phyloP scores from a whole-genome alignment of 257 asterid genomes.

The Capsicum rhomboideum region DNA sequence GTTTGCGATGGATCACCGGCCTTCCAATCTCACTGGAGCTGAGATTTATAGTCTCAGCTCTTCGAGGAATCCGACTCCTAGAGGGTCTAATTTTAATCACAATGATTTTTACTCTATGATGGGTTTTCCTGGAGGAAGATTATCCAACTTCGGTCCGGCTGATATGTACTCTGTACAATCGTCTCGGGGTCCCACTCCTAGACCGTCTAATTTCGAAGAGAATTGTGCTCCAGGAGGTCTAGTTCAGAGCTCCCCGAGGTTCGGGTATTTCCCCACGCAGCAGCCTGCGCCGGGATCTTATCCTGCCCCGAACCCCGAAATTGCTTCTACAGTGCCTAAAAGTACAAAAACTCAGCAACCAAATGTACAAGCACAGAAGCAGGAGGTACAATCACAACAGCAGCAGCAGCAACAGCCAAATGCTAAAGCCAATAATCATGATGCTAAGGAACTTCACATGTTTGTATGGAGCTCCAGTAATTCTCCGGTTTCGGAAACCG shows the following conservation, averaged over 20 bases:
- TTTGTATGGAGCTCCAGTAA: slow-evolving; percentile 98
- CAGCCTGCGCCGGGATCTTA: slow-evolving; percentile 37
- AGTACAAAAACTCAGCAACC: slow-evolving; percentile 14
- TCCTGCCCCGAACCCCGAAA: slow-evolving; percentile 94
- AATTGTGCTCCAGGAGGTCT: slow-evolving; percentile 51
- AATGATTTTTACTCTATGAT: slow-evolving; percentile 47
- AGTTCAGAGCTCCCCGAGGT: slow-evolving; percentile 48
- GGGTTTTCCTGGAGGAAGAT: slow-evolving; percentile 64
- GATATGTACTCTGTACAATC: slow-evolving; percentile 90
- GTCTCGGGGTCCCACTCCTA: slow-evolving; percentile 84
- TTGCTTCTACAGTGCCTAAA: slow-evolving; percentile 51
- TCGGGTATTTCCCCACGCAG: slow-evolving; percentile 61
- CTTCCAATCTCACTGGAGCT: slow-evolving; percentile 48
- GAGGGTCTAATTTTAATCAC: slow-evolving; percentile 46
- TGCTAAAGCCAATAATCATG: slow-evolving; percentile 37
- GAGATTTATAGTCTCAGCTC: slow-evolving; percentile 46
- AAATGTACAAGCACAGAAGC: slow-evolving; percentile 3
- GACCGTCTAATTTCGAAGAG: slow-evolving; percentile 89
- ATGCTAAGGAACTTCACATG: slow-evolving; percentile 95
- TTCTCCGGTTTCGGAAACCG: slow-evolving; percentile 82
- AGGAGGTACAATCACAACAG: slow-evolving; percentile 4
- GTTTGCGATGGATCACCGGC: slow-evolving; percentile 35
- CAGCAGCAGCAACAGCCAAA: slow-evolving; percentile 24
- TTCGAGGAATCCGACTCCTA: slow-evolving; percentile 41
- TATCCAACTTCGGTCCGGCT: slow-evolving; percentile 63